Conservation (phyloP, 1,284 basidiomycete genomes). For the Phlebopus sp. region DNA sequence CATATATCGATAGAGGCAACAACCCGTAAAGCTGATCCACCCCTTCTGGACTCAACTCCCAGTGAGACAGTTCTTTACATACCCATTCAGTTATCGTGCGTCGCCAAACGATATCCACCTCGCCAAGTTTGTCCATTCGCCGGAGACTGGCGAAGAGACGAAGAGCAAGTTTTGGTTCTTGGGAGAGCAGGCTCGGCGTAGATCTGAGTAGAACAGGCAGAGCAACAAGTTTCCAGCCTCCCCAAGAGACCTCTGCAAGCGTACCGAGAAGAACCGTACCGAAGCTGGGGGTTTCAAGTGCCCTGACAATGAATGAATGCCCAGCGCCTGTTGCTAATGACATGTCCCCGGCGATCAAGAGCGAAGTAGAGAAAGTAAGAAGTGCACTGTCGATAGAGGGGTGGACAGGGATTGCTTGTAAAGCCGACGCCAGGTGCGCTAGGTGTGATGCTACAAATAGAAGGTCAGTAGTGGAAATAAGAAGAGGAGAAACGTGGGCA, state of each 20-base stretch:
- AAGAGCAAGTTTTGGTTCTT: constrained; percentile 40
- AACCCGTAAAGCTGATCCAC: constrained; percentile 47
- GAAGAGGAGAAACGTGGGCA: constrained; percentile 12
- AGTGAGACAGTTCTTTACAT: constrained; percentile 23
- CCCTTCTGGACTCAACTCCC: constrained; percentile 32
- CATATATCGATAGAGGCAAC: constrained; percentile 48
- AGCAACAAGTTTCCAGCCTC: constrained; percentile 68
- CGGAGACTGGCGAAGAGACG: constrained; percentile 51
- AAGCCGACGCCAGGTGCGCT: constrained; percentile 42
- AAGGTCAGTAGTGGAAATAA: not conserved
- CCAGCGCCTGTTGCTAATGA: constrained; percentile 61
- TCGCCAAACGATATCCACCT: constrained; percentile 58
- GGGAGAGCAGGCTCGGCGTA: constrained; percentile 44
- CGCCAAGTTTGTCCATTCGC: constrained; percentile 45
- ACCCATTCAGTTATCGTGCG: constrained; percentile 49
- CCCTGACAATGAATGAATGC: constrained; percentile 53
- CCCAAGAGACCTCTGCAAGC: constrained; percentile 64
- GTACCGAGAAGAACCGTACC: constrained; percentile 54
- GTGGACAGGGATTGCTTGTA: constrained; percentile 39
- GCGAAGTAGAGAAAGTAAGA: constrained; percentile 48
- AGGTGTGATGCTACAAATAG: constrained; percentile 46
- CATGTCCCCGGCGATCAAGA: constrained; percentile 62
- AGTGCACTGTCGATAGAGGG: constrained; percentile 40
- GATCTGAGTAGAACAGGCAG: constrained; percentile 54
- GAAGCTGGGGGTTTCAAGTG: constrained; percentile 40